phyloP scores from a whole-genome alignment of 495 filamentous ascomycete genomes.

The Parathielavia hyrcaniae region DNA sequence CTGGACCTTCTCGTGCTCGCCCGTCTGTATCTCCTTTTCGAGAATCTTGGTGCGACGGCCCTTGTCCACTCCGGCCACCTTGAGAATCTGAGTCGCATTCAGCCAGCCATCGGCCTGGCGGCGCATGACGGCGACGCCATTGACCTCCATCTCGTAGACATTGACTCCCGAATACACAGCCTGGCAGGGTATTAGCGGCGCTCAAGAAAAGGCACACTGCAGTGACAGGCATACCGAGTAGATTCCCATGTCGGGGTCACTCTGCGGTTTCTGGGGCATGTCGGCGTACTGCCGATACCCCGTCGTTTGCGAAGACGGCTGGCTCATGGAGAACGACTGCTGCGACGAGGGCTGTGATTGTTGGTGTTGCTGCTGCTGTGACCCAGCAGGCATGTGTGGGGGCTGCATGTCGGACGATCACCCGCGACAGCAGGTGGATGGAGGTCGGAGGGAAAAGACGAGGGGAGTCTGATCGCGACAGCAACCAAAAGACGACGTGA shows the following conservation, averaged over 20 bases:
- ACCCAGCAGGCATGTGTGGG: constrained; percentile 22
- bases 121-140: constrained; percentile 87
- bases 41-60: constrained; percentile 94
- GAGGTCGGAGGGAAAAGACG: constrained; percentile 22
- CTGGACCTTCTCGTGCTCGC: constrained; percentile 96
- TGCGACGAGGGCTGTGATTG: constrained; percentile 45
- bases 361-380: constrained; percentile 24
- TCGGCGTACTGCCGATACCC: constrained; percentile 40
- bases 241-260: constrained; percentile 62
- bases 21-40: constrained; percentile 93
- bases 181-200: constrained; percentile 38
- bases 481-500: constrained; percentile 18
- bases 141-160: constrained; percentile 97
- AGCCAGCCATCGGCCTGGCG: constrained; percentile 87
- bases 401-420: constrained; percentile 21
- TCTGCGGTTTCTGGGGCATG: constrained; percentile 41
- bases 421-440: constrained; percentile 20
- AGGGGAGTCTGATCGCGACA: constrained; percentile 29
- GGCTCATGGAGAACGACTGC: constrained; percentile 48
- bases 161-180: constrained; percentile 90
- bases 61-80: constrained; percentile 94
- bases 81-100: constrained; percentile 93
- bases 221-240: constrained; percentile 56
- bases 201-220: neutral
- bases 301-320: constrained; percentile 35